Evolutionary conservation across 2,329 filamentous ascomycete genomes (phyloP).

Genomic region (Scedosporium dehoogii): DNA sequence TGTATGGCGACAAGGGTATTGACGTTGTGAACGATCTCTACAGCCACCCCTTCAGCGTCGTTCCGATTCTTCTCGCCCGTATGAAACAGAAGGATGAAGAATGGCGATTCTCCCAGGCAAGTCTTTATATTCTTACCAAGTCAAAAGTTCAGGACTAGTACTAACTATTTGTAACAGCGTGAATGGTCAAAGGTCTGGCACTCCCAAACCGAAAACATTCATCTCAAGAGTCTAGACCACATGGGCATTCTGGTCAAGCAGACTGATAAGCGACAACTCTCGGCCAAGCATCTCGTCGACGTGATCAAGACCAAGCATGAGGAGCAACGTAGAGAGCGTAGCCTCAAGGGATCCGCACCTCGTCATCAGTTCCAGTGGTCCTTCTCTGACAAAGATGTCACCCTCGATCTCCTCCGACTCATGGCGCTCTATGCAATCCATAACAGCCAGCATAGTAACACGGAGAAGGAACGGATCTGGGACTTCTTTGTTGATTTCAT

Average conservation of each 20-base stretch:
- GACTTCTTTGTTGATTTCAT: constrained; percentile 71
- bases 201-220: constrained; percentile 86
- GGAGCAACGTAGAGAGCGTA: constrained; percentile 68
- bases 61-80: constrained; percentile 78
- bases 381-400: constrained; percentile 61
- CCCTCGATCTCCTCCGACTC: constrained; percentile 51
- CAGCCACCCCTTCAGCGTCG: constrained; percentile 69
- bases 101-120: constrained; percentile 79
- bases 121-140: constrained; percentile 4
- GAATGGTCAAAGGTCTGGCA: constrained; percentile 99
- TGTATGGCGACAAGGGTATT: constrained; percentile 82
- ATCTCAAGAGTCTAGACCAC: constrained; percentile 92
- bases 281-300: constrained; percentile 80
- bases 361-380: constrained; percentile 67
- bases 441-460: constrained; percentile 59
- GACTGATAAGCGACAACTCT: constrained; percentile 83
- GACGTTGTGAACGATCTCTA: constrained; percentile 86
- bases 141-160: not conserved
- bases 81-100: constrained; percentile 96
- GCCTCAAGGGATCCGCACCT: constrained; percentile 48
- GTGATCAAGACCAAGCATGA: constrained; percentile 90
- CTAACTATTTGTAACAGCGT: constrained; percentile 38
- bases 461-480: constrained; percentile 63
- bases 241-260: constrained; percentile 87
- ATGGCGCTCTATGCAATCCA: constrained; percentile 57